Evolutionary conservation across 441 rosid genomes (phyloP), one percentile per base, ranked within the genome.

Genomic region (Rhodomyrtus psidioides): DNA sequence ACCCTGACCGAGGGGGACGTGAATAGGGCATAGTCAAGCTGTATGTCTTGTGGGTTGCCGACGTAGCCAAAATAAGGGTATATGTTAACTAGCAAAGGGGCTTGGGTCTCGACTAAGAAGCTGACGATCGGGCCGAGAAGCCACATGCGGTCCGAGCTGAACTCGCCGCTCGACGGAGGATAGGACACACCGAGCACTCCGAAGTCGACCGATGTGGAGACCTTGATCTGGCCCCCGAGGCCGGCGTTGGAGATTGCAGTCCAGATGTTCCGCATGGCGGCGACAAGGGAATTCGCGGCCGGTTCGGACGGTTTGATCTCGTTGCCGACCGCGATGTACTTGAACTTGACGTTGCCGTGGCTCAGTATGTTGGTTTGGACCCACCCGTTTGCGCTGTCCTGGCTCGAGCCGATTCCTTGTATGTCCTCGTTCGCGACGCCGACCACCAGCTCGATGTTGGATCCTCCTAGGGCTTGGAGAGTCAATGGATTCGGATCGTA

Each of bases 271-370:
- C 82, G 87, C 90, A 92, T 87, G 30, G 92, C 92, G 0, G 89
- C 89, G 53, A 88, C 91, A 0, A 91, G 90, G 58, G 55, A 90
- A 46, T 24, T 91, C 2, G 87, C 91, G 3, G 5, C 85, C 14
- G 42, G 16, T 83, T 87, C 83, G 3, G 84, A 49, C 2, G 91
- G 87, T 6, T 87, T 53, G 17, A 90, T 87, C 86, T 94, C 96
- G 27, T 94, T 94, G 12, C 96, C 95, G 1, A 93, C 95, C 0
- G 92, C 86, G 34, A 93, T 91, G 90, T 92, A 94, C 28, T 90
- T 91, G 90, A 94, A 92, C 7, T 83, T 88, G 26, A 93, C 91
- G 30, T 86, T 56, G 5, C 83, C 89, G 30, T 88, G 86, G 91
- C 86, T 91, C 9, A 74, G 44, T 39, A 93, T 90, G 60, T 94